phyloP scores from a whole-genome alignment of 2,329 filamentous ascomycete genomes.

The Ophiosphaerella narmari region DNA sequence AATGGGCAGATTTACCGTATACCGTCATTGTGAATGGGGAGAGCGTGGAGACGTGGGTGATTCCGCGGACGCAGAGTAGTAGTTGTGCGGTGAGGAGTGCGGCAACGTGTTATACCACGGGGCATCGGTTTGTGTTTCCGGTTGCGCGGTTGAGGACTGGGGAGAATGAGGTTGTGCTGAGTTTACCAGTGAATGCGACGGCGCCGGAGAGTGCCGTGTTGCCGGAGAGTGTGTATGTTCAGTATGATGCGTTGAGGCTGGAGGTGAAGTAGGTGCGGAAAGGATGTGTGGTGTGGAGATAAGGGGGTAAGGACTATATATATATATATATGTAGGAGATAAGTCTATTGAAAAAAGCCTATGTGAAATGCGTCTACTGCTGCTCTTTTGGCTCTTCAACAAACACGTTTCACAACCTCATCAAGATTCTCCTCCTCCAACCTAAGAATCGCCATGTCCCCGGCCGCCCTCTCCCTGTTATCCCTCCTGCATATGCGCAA shows the following conservation, averaged over 20 bases:
- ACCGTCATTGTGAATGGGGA: conserved; percentile 54
- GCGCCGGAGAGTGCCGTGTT: conserved; percentile 63
- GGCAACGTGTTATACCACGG: conserved; percentile 18
- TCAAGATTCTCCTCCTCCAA: conserved; percentile 64
- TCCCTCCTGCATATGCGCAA: conserved; percentile 8
- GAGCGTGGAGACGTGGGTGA: conserved; percentile 57
- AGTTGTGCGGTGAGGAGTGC: conserved; percentile 23
- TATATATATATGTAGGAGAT: no score
- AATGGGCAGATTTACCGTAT: conserved; percentile 60
- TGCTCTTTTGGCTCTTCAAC: not conserved
- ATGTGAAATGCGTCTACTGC: not conserved
- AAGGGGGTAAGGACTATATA: no score
- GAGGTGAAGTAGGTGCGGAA: conserved; percentile 51
- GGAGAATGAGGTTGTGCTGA: conserved; percentile 60
- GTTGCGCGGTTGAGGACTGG: conserved; percentile 49
- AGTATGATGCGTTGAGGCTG: conserved; percentile 66
- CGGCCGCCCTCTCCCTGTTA: conserved; percentile 2
- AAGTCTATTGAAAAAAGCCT: no score
- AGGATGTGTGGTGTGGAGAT: no score
- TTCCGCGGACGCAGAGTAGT: conserved; percentile 33
- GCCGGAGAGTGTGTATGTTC: conserved; percentile 61
- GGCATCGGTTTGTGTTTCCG: conserved; percentile 20
- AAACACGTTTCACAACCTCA: conserved; percentile 53
- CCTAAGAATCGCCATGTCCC: conserved; percentile 49
- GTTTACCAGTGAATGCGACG: conserved; percentile 62